A percentile compares a stretch with the other conserved stretches of the same genome.
These are phyloP conservation scores for Mycena chlorophos DNA, from an alignment of 768 basidiomycete genomes.

Conservation along the genomic window DNA sequence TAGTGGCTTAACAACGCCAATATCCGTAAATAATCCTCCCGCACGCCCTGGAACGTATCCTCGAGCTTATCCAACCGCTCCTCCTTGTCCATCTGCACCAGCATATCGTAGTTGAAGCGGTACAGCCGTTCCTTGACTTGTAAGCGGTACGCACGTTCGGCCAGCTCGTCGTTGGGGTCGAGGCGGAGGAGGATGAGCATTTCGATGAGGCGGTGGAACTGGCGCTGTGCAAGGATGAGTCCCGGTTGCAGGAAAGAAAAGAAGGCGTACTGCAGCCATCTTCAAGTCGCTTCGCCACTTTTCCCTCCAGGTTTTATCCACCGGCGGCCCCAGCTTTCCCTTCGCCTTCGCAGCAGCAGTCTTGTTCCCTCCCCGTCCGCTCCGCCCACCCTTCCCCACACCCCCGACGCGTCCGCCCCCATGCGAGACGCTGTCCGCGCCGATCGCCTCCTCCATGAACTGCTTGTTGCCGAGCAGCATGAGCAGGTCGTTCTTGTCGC, in stretches of 20 bases:
- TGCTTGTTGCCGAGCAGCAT: slow-evolving; percentile 65
- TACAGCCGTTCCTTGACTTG: slow-evolving; percentile 95
- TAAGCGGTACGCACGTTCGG: slow-evolving; percentile 69
- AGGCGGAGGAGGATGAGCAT: slow-evolving; percentile 81
- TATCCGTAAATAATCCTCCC: slow-evolving; percentile 83
- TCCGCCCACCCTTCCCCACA: slow-evolving; percentile 36
- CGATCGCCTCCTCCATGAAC: slow-evolving; percentile 75
- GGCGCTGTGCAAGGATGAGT: slow-evolving; percentile 56
- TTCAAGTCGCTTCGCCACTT: slow-evolving; percentile 81
- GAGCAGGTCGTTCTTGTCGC: slow-evolving; percentile 87
- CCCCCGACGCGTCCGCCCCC: slow-evolving; percentile 53
- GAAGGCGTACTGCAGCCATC: slow-evolving; percentile 72
- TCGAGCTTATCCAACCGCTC: slow-evolving; percentile 88
- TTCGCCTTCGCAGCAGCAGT: slow-evolving; percentile 25
- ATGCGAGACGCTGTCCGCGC: slow-evolving; percentile 43
- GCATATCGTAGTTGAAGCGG: slow-evolving; percentile 94
- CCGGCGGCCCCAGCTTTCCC: slow-evolving; percentile 77
- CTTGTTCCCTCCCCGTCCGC: slow-evolving; percentile 22
- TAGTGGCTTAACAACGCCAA: slow-evolving; percentile 49
- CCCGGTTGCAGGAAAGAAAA: not conserved
- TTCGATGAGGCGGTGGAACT: slow-evolving; percentile 89
- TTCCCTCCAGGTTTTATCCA: slow-evolving; percentile 75
- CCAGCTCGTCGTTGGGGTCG: slow-evolving; percentile 56
- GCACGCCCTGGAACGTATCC: slow-evolving; percentile 88
- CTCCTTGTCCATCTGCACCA: slow-evolving; percentile 83